Percentiles rank a stretch among this genome's conserved stretches.
Evolutionary conservation across 148 eudicot species (phyloP).

Genomic region (Vaccinium macrocarpon): DNA sequence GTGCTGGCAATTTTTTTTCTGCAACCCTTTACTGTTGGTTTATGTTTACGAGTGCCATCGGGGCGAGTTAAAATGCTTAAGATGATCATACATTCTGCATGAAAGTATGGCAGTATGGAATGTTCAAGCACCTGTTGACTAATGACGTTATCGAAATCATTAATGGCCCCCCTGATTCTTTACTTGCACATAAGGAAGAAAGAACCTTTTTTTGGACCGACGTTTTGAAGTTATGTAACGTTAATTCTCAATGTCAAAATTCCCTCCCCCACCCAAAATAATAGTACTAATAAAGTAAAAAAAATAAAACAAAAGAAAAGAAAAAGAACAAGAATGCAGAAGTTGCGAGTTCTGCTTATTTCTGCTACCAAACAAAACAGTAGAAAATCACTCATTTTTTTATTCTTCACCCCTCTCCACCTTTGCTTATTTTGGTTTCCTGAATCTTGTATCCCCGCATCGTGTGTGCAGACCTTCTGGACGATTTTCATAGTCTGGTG

Average conservation of each 20-base stretch:
- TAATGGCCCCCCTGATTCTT: background rate
- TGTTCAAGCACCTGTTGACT: background rate
- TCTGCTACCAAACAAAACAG: background rate
- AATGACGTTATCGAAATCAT: background rate
- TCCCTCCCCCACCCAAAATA: background rate
- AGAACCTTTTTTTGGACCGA: background rate
- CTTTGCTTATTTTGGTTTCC: background rate
- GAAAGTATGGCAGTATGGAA: background rate
- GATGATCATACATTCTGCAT: background rate
- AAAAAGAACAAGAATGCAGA: background rate
- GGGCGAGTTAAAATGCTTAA: background rate
- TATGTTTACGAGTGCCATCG: background rate
- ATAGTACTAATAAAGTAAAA: background rate
- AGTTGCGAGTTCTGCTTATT: background rate
- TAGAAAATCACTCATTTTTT: background rate
- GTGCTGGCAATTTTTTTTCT: slow-evolving; percentile 26
- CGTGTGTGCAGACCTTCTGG: background rate
- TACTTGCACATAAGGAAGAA: background rate
- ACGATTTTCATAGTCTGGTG: background rate
- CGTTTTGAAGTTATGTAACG: background rate
- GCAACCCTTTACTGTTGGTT: background rate
- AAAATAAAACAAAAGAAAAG: background rate
- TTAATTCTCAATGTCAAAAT: background rate
- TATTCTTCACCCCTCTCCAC: background rate
- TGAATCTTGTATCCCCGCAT: background rate